Evolutionary conservation across 1,284 basidiomycete genomes (phyloP).

Genomic region (Phylloporus sp.): DNA sequence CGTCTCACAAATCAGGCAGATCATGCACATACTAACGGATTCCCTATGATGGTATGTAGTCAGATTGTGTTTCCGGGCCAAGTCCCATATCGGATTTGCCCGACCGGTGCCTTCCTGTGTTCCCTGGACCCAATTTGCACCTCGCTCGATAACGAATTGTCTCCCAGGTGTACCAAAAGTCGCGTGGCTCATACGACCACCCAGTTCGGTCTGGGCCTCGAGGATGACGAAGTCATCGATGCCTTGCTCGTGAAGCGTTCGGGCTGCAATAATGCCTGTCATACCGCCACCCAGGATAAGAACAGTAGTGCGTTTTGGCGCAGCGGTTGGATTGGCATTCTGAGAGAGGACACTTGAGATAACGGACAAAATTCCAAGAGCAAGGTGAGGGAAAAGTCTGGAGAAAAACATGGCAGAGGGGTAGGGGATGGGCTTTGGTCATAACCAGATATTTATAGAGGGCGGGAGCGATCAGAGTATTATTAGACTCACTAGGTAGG

Average conservation of each 20-base stretch:
- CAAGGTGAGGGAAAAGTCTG: not conserved
- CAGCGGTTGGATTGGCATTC: not conserved
- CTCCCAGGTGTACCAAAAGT: constrained; percentile 44
- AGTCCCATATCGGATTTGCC: constrained; percentile 65
- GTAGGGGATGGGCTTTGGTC: no score
- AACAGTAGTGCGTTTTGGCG: no score
- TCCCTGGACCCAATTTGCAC: constrained; percentile 75
- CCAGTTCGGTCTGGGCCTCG: constrained; percentile 59
- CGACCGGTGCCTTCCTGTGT: constrained; percentile 53
- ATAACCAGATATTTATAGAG: no score
- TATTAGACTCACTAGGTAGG: no score
- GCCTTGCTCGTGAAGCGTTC: no score
- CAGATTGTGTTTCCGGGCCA: no score
- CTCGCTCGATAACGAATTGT: constrained; percentile 55
- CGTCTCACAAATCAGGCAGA: not conserved
- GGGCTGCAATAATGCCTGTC: no score
- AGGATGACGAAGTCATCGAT: no score
- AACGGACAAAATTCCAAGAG: not conserved
- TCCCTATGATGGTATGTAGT: constrained; percentile 47
- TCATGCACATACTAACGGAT: constrained; percentile 49
- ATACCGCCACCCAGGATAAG: no score
- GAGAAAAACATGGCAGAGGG: constrained; percentile 11
- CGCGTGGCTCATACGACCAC: constrained; percentile 58
- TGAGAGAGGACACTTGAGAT: constrained; percentile 1
- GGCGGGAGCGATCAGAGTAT: no score